phyloP scores from a whole-genome alignment of 345 rosid genomes.

The Clarkia xantiana region DNA sequence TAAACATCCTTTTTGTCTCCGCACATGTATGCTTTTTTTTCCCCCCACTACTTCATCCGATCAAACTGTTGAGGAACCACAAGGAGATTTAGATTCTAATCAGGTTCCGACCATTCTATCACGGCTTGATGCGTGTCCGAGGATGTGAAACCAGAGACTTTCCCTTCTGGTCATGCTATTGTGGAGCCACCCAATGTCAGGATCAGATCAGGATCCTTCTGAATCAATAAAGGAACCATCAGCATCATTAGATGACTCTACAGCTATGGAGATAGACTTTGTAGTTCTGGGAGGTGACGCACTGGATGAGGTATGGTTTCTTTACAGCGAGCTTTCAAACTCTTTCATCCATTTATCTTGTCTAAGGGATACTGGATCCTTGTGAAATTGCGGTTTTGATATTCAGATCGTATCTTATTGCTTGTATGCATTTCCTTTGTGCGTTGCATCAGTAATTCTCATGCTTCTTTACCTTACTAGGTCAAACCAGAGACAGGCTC shows the following conservation, averaged over 20 bases:
- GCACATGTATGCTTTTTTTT: no score
- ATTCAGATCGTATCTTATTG: neutral
- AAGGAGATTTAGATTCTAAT: neutral
- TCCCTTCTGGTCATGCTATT: neutral
- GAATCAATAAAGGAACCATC: neutral
- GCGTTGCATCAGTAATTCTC: neutral
- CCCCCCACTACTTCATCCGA: neutral
- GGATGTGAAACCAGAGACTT: neutral
- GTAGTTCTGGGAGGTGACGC: neutral
- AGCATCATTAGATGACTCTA: slow-evolving; percentile 1
- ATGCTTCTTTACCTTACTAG: neutral
- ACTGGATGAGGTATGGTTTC: neutral
- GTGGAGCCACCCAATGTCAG: neutral
- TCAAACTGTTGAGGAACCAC: neutral
- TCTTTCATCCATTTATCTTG: no score
- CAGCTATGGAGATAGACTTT: neutral
- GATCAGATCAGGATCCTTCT: neutral
- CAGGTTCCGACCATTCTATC: neutral
- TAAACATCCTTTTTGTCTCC: no score
- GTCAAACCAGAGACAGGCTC: neutral
- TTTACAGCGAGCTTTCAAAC: no score
- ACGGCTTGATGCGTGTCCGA: neutral
- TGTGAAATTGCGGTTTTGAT: no score
- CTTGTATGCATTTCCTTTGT: neutral
- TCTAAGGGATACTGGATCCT: no score